Base-by-base conservation (phyloP, 1,139 yeast species). In the Lizanozyma gosingica region DNA sequence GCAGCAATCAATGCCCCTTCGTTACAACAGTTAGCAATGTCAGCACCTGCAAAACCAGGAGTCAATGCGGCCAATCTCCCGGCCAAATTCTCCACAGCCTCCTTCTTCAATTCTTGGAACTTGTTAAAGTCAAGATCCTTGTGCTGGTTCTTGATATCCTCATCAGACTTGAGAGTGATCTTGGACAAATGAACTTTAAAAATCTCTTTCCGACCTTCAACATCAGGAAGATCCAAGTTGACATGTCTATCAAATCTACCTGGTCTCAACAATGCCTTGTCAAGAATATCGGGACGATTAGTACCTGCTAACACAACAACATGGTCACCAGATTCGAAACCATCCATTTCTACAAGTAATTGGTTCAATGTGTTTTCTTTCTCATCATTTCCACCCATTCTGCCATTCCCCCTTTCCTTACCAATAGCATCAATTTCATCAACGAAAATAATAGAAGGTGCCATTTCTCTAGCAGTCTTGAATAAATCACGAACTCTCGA, bases 381-480 rank as follows among this genome's bases (percentile, higher is more conserved):
- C 59, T 83, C 94, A 57, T 83, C 94, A 53, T 83, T 83, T 34
- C 76, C 73, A 43, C 90, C 88, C 59, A 77, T 68, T 49, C 67
- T 67, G 37, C 81, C 81, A 38, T 63, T 52, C 38, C 58, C 59
- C 63, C 94, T 73, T 45, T 82, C 84, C 55, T 80, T 83, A 55
- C 94, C 94, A 51, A 83, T 83, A 34, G 94, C 94, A 66, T 83
- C 94, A 50, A 83, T 83, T 63, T 83, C 94, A 66, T 83, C 94
- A 37, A 83, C 83, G 52, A 83, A 83, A 33, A 83, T 74, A 49
- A 83, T 83, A 4, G 88, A 75, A 15, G 94, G 94, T 1, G 92
- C 88, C 70, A 79, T 80, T 50, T 82, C 83, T 48, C 92, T 67
- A 2, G 94, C 94, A 16, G 84, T 78, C 51, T 81, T 79, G 65